Percentiles rank a stretch among this genome's conserved stretches.
These are phyloP conservation scores for Termitomyces titanicus DNA, from an alignment of 768 basidiomycete species.

Conservation along the genomic window DNA sequence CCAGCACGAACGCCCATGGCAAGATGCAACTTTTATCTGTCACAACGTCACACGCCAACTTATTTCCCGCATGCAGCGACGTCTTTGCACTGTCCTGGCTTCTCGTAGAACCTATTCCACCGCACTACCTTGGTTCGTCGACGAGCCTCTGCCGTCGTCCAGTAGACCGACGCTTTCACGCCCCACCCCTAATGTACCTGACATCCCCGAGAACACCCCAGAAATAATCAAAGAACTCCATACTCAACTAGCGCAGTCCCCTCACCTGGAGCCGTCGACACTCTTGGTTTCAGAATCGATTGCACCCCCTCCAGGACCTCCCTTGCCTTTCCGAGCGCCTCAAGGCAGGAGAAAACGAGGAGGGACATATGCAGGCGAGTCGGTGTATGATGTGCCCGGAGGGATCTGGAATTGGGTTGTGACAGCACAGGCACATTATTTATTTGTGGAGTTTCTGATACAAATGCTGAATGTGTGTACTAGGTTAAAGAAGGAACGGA, in stretches of 20 bases:
- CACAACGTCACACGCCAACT: constrained; percentile 11
- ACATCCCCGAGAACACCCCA: constrained; percentile 54
- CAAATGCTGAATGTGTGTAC: constrained; percentile 4
- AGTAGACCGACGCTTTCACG: constrained; percentile 18
- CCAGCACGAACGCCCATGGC: constrained; percentile 69
- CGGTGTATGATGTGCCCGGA: constrained; percentile 43
- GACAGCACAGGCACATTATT: constrained; percentile 56
- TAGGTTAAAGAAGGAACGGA: constrained; percentile 87
- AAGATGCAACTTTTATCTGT: constrained; percentile 8
- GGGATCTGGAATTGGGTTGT: constrained; percentile 79
- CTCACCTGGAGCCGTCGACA: constrained; percentile 61
- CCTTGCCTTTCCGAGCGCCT: constrained; percentile 51
- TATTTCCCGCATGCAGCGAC: constrained; percentile 14
- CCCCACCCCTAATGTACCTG: constrained; percentile 26
- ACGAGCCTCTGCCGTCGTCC: constrained; percentile 29
- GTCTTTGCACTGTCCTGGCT: constrained; percentile 1
- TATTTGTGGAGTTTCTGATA: background rate
- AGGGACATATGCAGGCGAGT: constrained; percentile 64
- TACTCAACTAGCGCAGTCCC: constrained; percentile 52
- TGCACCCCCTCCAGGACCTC: constrained; percentile 50
- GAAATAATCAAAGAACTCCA: constrained; percentile 52
- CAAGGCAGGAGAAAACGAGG: constrained; percentile 66
- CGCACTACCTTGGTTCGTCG: constrained; percentile 66
- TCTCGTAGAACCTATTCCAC: constrained; percentile 9
- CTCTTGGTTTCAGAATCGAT: constrained; percentile 54